These are phyloP conservation scores for Puccinia polysora DNA, from an alignment of 1,284 basidiomycete species.

Conservation along the genomic window DNA sequence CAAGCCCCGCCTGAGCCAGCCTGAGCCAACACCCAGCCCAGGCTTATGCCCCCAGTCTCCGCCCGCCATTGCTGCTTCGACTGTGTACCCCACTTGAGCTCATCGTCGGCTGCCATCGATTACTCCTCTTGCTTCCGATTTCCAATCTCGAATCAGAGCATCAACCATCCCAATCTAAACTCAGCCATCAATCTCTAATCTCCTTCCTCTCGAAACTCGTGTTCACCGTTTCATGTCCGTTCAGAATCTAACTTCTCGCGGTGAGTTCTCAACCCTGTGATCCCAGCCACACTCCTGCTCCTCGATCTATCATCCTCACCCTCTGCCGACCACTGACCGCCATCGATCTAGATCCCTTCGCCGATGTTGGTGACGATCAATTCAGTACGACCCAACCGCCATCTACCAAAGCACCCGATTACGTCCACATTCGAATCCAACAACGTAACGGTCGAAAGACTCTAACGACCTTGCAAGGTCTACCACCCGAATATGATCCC, in stretches of 20 bases:
- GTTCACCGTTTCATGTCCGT: conserved; percentile 74
- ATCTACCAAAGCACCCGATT: conserved; percentile 45
- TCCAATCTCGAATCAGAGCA: no score
- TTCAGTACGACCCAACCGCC: conserved; percentile 46
- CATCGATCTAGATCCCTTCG: conserved; percentile 72
- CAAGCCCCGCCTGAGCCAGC: no score
- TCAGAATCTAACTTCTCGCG: conserved; percentile 76
- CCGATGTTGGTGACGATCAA: conserved; percentile 71
- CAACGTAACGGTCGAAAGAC: conserved; percentile 99
- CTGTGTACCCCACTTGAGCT: no score
- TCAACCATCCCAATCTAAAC: no score
- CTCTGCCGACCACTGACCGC: conserved; percentile 29
- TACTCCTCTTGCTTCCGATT: no score
- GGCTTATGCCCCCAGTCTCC: no score
- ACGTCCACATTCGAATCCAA: conserved; percentile 68
- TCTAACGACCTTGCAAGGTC: conserved; percentile 92
- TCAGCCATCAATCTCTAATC: no score
- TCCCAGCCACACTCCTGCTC: conserved; percentile 48
- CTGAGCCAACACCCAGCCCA: no score
- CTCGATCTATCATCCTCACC: conserved; percentile 50
- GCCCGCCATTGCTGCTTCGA: no score
- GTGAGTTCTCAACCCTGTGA: conserved; percentile 56
- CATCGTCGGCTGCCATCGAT: no score
- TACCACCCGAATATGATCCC: conserved; percentile 92
- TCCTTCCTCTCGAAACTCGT: conserved; percentile 8